phyloP scores from a whole-genome alignment of 306 rosid genomes.

The Carpinus fangiana region DNA sequence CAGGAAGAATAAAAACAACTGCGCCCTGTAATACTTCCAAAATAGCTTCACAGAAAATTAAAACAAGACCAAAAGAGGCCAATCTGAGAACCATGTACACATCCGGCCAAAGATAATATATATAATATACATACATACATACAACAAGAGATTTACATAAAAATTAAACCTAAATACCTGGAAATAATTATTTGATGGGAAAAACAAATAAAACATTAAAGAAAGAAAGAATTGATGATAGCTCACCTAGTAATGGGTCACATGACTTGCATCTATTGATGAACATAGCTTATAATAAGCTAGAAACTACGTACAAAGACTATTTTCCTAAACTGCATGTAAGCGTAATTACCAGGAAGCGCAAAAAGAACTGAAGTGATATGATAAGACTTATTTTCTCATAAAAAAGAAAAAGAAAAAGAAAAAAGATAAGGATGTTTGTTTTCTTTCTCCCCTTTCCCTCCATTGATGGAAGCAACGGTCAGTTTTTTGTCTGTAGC shows the following conservation, averaged over 20 bases:
- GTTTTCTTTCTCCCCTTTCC: constrained; percentile 25
- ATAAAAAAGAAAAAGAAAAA: constrained; percentile 32
- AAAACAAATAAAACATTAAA: background rate
- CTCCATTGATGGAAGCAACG: constrained; percentile 26
- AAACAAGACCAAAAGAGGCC: background rate
- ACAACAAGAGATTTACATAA: too few relatives aligned
- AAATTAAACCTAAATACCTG: too few relatives aligned
- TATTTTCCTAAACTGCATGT: background rate
- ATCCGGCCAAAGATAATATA: too few relatives aligned
- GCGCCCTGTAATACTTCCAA: too few relatives aligned
- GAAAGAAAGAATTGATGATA: background rate
- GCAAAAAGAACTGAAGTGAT: constrained; percentile 30
- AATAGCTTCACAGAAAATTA: background rate
- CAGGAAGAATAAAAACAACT: too few relatives aligned
- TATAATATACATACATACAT: too few relatives aligned
- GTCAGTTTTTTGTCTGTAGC: constrained; percentile 30
- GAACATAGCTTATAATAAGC: too few relatives aligned
- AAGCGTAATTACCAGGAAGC: constrained; percentile 17
- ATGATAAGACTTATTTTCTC: constrained; percentile 15
- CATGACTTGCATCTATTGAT: too few relatives aligned
- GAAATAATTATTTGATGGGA: background rate
- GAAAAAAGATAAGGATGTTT: constrained; percentile 4
- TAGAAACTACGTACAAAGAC: too few relatives aligned
- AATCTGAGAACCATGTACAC: too few relatives aligned
- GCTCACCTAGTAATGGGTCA: too few relatives aligned